These are phyloP conservation scores for Lupinus albus DNA, from an alignment of 306 rosid species.

Conservation along the genomic window DNA sequence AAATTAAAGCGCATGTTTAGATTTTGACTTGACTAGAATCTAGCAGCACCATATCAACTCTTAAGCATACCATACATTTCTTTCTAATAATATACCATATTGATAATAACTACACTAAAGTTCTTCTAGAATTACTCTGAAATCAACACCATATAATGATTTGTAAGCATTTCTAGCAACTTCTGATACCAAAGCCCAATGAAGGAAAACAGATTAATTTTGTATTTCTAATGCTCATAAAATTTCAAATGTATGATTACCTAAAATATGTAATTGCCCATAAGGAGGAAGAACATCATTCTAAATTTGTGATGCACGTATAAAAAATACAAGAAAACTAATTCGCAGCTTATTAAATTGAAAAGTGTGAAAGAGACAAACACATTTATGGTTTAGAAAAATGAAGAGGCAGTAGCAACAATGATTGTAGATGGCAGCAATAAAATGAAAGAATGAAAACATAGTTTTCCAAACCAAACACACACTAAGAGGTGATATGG, in stretches of 20 bases:
- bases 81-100: conserved; percentile 1
- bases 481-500: not conserved
- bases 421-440: conserved; percentile 1
- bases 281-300: not conserved
- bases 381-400: not conserved
- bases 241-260: not conserved
- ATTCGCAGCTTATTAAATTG: not conserved
- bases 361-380: conserved; percentile 5
- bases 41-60: not conserved
- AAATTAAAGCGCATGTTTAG: not conserved
- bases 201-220: not conserved
- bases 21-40: conserved; percentile 6
- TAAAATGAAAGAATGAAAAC: not conserved
- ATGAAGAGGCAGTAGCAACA: conserved; percentile 2
- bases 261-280: not conserved
- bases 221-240: no score
- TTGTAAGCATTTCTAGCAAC: not conserved
- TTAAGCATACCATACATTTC: not conserved
- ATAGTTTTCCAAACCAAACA: no score
- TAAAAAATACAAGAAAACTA: conserved; percentile 10
- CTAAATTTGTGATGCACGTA: not conserved
- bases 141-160: conserved; percentile 7
- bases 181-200: not conserved
- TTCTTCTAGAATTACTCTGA: conserved; percentile 1
- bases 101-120: not conserved